These are phyloP conservation scores for Aspergillus sp. DNA, from an alignment of 2,329 filamentous ascomycete genomes.

Conservation along the genomic window DNA sequence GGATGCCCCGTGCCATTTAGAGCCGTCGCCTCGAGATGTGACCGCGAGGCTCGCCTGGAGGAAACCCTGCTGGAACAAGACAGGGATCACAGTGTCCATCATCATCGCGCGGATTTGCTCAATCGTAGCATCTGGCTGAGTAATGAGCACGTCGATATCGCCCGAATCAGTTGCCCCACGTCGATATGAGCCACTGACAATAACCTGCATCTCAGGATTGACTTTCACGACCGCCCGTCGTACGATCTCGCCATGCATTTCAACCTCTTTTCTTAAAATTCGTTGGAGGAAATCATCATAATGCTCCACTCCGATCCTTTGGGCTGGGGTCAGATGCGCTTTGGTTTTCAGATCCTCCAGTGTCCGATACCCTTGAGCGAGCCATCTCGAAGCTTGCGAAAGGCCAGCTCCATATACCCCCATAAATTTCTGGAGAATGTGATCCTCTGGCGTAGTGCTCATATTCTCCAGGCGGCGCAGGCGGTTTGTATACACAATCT, in stretches of 20 bases:
- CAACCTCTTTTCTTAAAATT: constrained; percentile 75
- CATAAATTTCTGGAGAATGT: constrained; percentile 66
- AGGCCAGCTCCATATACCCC: constrained; percentile 77
- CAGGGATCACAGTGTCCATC: constrained; percentile 61
- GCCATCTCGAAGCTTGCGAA: constrained; percentile 69
- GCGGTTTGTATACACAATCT: constrained; percentile 73
- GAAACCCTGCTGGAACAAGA: constrained; percentile 61
- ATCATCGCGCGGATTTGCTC: constrained; percentile 60
- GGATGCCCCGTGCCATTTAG: constrained; percentile 88
- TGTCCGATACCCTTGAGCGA: constrained; percentile 69
- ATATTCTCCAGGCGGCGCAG: constrained; percentile 71
- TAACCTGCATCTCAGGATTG: constrained; percentile 64
- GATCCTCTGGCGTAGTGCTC: constrained; percentile 63
- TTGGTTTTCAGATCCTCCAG: constrained; percentile 66
- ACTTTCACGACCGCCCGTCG: constrained; percentile 55
- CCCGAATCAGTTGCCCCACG: constrained; percentile 71
- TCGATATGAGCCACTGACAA: constrained; percentile 81
- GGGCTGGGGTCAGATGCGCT: constrained; percentile 65
- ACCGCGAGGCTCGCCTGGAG: constrained; percentile 68
- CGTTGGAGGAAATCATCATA: constrained; percentile 75
- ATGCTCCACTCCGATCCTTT: constrained; percentile 73
- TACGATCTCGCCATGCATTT: constrained; percentile 65
- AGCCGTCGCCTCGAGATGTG: constrained; percentile 55
- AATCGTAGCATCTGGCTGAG: constrained; percentile 59
- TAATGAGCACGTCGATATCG: constrained; percentile 84